Base-by-base conservation (phyloP, 768 basidiomycete species). In the Mycena chlorophos region DNA sequence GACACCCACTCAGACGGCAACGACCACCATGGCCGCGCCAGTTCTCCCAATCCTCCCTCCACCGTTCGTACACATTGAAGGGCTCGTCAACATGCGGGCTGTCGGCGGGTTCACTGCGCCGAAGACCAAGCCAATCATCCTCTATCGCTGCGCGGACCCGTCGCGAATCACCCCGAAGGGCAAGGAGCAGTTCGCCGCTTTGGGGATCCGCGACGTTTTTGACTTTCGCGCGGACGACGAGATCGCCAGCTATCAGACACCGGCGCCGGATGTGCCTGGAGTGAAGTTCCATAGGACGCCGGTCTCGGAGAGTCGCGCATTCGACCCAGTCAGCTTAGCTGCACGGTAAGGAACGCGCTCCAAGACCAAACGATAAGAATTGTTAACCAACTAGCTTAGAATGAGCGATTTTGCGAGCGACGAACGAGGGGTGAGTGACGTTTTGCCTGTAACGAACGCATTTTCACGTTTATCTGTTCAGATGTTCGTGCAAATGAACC, bases 131-230 rank as follows among this genome's bases (percentile, higher is more conserved):
- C 66, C 71, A 6, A 55, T 54, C 5, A 49, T 65, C 37, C 58
- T 77, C 34, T 77, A 73, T 53, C 76, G 78, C 52, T 74, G 74
- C n/a, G 77, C 71, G 8, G 77, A 79, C 56, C 57, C 70, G 5
- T 63, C 69, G 3, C 59, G 62, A 29, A 71, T 80, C 52, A 75
- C 74, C 25, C 60, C 67, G 1, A 37, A 34, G 19, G 78, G 78
- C 2, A 67, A 66, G 51, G 59, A 66, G 49, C 68, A 73, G 56
- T 69, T 78, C n/a, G 62, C 57, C 6, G 65, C 63, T 0, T 67
- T 79, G 20, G 73, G 72, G 4, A 62, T 79, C 39, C 65, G 65
- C 45, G 70, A 64, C 43, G 65, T 78, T 20, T 78, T 78, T 61
- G 78, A 79, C 62, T 65, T 78, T 19, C 71, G 78, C 26, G 69